Evolutionary conservation across 106 monocot species (phyloP).

Genomic region (Dendrobium catenatum): DNA sequence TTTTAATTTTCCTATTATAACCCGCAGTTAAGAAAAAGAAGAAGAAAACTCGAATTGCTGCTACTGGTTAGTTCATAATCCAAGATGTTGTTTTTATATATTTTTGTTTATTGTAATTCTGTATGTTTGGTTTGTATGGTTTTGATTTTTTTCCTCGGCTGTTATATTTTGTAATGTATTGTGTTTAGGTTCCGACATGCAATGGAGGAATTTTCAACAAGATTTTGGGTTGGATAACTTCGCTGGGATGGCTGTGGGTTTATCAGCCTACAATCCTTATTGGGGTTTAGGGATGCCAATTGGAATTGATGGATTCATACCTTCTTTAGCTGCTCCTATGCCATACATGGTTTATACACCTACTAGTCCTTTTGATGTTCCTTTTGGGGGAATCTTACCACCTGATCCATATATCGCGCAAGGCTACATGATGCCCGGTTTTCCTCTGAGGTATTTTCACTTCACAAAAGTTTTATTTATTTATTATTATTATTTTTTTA

Average conservation of each 20-base stretch:
- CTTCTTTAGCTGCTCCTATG: conserved; percentile 52
- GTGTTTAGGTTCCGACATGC: conserved; percentile 48
- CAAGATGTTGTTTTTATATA: background rate
- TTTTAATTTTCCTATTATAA: background rate
- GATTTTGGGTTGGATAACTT: conserved; percentile 60
- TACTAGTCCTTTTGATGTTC: conserved; percentile 50
- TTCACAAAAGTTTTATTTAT: too few relatives aligned
- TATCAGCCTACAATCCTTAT: conserved; percentile 56
- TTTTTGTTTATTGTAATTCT: background rate
- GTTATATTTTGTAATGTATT: background rate
- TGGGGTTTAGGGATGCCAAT: conserved; percentile 59
- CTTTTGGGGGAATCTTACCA: conserved; percentile 58
- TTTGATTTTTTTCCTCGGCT: too few relatives aligned
- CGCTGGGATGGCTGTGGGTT: conserved; percentile 53
- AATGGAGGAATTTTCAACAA: conserved; percentile 57
- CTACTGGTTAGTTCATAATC: conserved; percentile 40
- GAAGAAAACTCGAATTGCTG: conserved; percentile 46
- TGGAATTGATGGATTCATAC: conserved; percentile 66
- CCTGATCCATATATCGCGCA: conserved; percentile 82
- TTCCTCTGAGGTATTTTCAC: conserved; percentile 55
- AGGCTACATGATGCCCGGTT: conserved; percentile 65
- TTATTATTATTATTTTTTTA: too few relatives aligned
- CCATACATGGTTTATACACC: conserved; percentile 79
- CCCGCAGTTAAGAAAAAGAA: conserved; percentile 86
- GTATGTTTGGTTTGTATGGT: too few relatives aligned